Evolutionary conservation across 2,329 filamentous ascomycete species (phyloP).

Genomic region (Colletotrichum cereale): DNA sequence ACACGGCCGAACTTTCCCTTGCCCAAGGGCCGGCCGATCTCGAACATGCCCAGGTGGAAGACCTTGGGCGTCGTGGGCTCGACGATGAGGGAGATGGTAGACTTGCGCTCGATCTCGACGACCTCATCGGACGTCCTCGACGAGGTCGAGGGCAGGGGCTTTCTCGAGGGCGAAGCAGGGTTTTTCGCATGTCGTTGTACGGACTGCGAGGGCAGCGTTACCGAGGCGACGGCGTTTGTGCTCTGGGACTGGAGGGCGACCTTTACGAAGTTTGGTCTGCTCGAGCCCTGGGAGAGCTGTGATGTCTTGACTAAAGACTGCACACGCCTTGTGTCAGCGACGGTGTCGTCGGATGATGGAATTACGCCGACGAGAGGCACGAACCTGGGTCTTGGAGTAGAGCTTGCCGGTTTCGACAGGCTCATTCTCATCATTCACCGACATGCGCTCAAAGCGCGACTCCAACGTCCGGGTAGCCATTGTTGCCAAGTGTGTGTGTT

Average conservation of each 20-base stretch:
- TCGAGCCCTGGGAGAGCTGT: constrained; percentile 65
- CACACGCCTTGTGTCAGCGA: constrained; percentile 53
- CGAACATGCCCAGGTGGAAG: constrained; percentile 94
- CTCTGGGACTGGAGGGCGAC: constrained; percentile 85
- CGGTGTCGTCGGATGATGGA: constrained; percentile 19
- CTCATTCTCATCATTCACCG: constrained; percentile 90
- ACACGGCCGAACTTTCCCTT: constrained; percentile 92
- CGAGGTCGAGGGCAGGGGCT: constrained; percentile 59
- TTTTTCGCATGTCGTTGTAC: constrained; percentile 65
- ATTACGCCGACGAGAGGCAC: constrained; percentile 28
- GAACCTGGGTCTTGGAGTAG: constrained; percentile 84
- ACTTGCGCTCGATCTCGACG: constrained; percentile 62
- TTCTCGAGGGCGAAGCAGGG: constrained; percentile 65
- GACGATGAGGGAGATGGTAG: constrained; percentile 63
- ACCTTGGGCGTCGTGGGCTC: constrained; percentile 70
- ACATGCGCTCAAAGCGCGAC: constrained; percentile 88
- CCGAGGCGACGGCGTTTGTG: constrained; percentile 72
- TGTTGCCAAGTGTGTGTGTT: constrained; percentile 37
- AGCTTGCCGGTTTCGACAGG: constrained; percentile 63
- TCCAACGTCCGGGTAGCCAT: constrained; percentile 86
- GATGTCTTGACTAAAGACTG: constrained; percentile 51
- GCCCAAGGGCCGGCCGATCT: constrained; percentile 87
- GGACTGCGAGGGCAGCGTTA: constrained; percentile 76
- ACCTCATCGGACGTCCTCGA: constrained; percentile 62
- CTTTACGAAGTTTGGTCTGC: constrained; percentile 87